phyloP scores from a whole-genome alignment of 352 stramenopile species.

The Achlya hypogyna region DNA sequence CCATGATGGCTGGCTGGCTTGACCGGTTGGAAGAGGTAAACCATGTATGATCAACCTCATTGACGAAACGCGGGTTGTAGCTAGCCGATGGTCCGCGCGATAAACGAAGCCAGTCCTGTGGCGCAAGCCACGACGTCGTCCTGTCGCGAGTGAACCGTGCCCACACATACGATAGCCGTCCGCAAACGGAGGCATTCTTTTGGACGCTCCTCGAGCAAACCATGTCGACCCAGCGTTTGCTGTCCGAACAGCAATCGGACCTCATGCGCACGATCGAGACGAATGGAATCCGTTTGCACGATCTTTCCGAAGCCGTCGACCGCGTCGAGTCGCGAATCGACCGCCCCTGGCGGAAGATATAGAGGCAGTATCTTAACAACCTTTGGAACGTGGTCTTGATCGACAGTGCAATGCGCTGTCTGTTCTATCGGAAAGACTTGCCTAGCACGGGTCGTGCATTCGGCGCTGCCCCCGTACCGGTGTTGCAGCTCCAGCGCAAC shows the following conservation, averaged over 20 bases:
- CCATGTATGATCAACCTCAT: slow-evolving; percentile 16
- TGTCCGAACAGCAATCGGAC: slow-evolving; percentile 61
- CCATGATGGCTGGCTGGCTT: neutral
- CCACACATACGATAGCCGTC: neutral
- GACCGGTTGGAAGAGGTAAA: neutral
- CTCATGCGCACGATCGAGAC: slow-evolving; percentile 60
- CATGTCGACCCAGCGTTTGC: slow-evolving; percentile 65
- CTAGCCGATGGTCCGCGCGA: neutral
- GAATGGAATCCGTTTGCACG: slow-evolving; percentile 49
- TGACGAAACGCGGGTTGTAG: slow-evolving; percentile 30
- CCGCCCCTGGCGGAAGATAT: neutral
- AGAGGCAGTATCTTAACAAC: too few relatives aligned
- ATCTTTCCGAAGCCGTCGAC: slow-evolving; percentile 58
- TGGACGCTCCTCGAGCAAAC: slow-evolving; percentile 68
- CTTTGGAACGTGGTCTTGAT: too few relatives aligned
- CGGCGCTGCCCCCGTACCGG: too few relatives aligned
- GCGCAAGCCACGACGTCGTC: neutral
- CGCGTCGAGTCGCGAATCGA: slow-evolving; percentile 34
- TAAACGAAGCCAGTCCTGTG: neutral
- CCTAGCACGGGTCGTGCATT: too few relatives aligned
- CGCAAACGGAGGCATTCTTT: slow-evolving; percentile 51
- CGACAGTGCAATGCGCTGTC: too few relatives aligned
- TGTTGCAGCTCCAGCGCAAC: too few relatives aligned
- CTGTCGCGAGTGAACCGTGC: neutral
- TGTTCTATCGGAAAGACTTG: too few relatives aligned